Base-by-base conservation (phyloP, 495 filamentous ascomycete genomes). In the Penicillium psychrofluorescens region DNA sequence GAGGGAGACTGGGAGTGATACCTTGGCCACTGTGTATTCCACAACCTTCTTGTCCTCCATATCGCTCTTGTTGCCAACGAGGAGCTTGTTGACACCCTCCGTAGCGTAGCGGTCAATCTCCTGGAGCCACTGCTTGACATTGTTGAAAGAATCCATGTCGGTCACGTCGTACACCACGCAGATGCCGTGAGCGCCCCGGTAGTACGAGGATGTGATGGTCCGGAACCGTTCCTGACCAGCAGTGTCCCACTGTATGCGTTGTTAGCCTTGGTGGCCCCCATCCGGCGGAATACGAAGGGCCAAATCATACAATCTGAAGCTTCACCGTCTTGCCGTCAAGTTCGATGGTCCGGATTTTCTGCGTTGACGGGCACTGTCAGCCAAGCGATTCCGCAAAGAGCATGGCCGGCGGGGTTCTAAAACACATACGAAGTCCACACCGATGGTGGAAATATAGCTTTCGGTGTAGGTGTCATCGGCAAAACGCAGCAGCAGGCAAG, bases 311-410 rank as follows among this genome's bases (percentile, higher is more conserved):
- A 66, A 98, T 98, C 71, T 98, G 92, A 50, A 98, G 78, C 78
- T 98, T 98, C 67, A 98, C 92, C 2, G 92, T 98, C 82, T 98
- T 98, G 67, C 89, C 90, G 75, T 97, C 92, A 51, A 96, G 83
- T 66, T 98, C 92, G 70, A 97, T 96, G 22, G 92, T 98, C 61
- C 92, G 86, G 78, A 98, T 98, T 95, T 98, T 98, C 91, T 97
- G 40, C 31, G 33, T 41, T 43, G 51, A 45, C 43, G 49, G 66
- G 59, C 29, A 62, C 49, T 33, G 50, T 54, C 40, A 53, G 46
- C 46, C 22, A 22, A 22, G 22, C 2, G 22, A 52, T 40, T 46
- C 34, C 16, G 15, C 36, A 28, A 46, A 36, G 48, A 30, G 10
- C n/a, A 13, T 22, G 43, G 38, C 39, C 43, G n/a, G 35, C 37